Percentiles rank a stretch among this genome's conserved stretches.
phyloP scores from a whole-genome alignment of 177 flowering plant species.

The Vitis hybrid region DNA sequence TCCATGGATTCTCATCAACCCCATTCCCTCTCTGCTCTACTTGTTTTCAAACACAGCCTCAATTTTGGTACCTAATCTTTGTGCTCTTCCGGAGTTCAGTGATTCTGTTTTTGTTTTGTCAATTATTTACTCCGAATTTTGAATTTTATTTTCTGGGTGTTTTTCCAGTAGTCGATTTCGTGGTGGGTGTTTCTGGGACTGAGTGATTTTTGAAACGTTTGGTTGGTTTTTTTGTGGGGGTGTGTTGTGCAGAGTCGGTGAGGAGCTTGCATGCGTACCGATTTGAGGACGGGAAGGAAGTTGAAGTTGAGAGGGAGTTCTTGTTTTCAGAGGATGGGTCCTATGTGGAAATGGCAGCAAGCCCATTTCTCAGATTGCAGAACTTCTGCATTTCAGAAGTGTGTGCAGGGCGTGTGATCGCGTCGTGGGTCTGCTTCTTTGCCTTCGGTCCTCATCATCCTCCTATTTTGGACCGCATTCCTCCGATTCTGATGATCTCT shows the following conservation, averaged over 20 bases:
- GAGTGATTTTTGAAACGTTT: no score
- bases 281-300: constrained; percentile 16
- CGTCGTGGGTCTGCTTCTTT: constrained; percentile 25
- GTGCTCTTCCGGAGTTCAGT: no score
- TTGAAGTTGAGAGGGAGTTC: constrained; percentile 25
- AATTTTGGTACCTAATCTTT: no score
- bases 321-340: constrained; percentile 9
- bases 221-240: no score
- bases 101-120: no score
- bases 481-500: constrained; percentile 15
- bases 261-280: constrained; percentile 31
- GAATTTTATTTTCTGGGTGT: no score
- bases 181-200: no score
- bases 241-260: constrained; percentile 18
- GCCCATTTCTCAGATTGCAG: constrained; percentile 12
- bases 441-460: constrained; percentile 11
- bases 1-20: no score
- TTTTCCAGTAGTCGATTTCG: no score
- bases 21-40: no score
- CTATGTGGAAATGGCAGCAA: constrained; percentile 21
- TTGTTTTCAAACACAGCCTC: no score
- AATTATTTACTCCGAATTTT: no score
- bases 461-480: constrained; percentile 6
- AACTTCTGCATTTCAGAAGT: constrained; percentile 8
- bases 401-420: constrained; percentile 16